phyloP scores from a whole-genome alignment of 176 grass and related monocot genomes.

The bread wheat (Triticum aestivum) region IWGSC_CS_RefSeq_v2.1 NC_057811.1:469313279-469313778 shows the following conservation, averaged over 20 bases:
- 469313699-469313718: neutral
- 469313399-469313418: conserved; percentile 44
- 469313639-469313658: too few species aligned
- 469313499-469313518: conserved; percentile 58
- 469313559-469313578: conserved; percentile 81
- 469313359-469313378: conserved; percentile 28
- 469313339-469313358: conserved; percentile 19
- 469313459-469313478: conserved; percentile 25
- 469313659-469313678: neutral
- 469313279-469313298: neutral
- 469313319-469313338: conserved; percentile 11
- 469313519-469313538: conserved; percentile 84
- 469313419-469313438: conserved; percentile 11
- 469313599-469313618: conserved; percentile 43
- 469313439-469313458: conserved; percentile 4
- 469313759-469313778: neutral
- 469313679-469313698: neutral
- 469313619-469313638: neutral
- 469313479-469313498: conserved; percentile 41
- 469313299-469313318: neutral
- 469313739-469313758: neutral
- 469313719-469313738: neutral
- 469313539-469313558: conserved; percentile 93
- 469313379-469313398: conserved; percentile 43
- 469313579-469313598: conserved; percentile 73